A percentile compares a stretch with the other conserved stretches of the same genome.
Conservation (phyloP, 306 rosid genomes). For the Rosa multiflora region DNA sequence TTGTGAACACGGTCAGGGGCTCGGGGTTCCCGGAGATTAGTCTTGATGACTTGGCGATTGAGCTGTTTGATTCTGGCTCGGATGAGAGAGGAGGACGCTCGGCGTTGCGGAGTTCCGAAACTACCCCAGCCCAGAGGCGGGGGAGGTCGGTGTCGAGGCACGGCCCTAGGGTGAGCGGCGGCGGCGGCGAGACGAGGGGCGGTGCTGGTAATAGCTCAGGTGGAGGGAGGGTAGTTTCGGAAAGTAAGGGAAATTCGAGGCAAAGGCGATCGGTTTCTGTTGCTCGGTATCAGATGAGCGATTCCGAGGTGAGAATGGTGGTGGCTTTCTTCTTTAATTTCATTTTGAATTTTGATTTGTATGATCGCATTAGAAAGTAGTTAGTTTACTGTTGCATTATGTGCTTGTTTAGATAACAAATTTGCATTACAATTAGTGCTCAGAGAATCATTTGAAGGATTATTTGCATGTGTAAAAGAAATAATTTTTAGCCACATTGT, state of each 20-base stretch:
- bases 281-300: conserved; percentile 82
- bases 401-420: neutral
- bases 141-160: conserved; percentile 96
- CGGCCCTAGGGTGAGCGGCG: conserved; percentile 28
- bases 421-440: neutral
- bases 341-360: conserved; percentile 3
- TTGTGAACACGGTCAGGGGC: conserved; percentile 86
- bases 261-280: conserved; percentile 85
- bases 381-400: neutral
- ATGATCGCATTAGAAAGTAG: neutral
- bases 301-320: conserved; percentile 69
- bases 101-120: conserved; percentile 38
- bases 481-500: neutral
- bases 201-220: conserved; percentile 23
- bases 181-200: conserved; percentile 40
- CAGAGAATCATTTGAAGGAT: neutral
- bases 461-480: neutral
- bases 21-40: conserved; percentile 92
- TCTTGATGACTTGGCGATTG: conserved; percentile 86
- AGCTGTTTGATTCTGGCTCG: conserved; percentile 63
- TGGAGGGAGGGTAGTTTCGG: conserved; percentile 49
- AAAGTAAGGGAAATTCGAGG: conserved; percentile 50
- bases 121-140: conserved; percentile 53
- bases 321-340: neutral
- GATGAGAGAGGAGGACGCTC: conserved; percentile 49